Base-by-base conservation (phyloP, 139 green algal species). In the Volvox africanus region DNA sequence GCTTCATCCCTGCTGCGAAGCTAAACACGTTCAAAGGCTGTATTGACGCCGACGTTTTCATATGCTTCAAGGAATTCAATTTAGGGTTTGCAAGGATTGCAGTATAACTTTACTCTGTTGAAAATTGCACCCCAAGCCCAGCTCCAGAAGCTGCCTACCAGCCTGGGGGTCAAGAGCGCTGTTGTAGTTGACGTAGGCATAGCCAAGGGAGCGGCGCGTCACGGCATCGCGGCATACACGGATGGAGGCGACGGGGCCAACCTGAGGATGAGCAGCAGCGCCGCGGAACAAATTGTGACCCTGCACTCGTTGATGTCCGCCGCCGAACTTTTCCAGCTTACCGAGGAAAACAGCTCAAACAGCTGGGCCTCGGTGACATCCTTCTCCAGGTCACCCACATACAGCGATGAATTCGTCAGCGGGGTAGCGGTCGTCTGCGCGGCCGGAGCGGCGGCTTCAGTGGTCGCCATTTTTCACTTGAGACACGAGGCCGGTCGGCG, bases 111-210 rank as follows among this genome's bases (percentile, higher is more conserved):
- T 24, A 28, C 11, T 16, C 65, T 73, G 21, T 73, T 73, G 21
- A 55, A n/a, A 79, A 79, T 79, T 79, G 24, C 20, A 79, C 28
- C 71, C 28, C 77, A 82, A 33, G 36, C 55, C 13, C 33, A 68
- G n/a, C 18, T 14, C 37, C 61, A 26, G 65, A 61, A 12, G 20
- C 0, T 68, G 85, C 96, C 92, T 89, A 98, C 97, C 96, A 82
- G 97, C 97, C 82, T 92, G 73, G 79, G 97, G 91, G 93, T 99
- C 97, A 88, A 98, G 86, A 14, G 94, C 92, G 79, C 91, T 93
- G 93, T 98, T 99, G 96, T 97, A 99, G 95, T 99, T 99, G 26
- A 99, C 97, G 88, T 99, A 99, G 24, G 97, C 97, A 85, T 99
- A 99, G 93, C 97, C 97, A 88, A 99, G 94, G 2, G 97, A 99